A percentile compares a stretch with the other conserved stretches of the same genome.
Conservation (phyloP, 2,329 filamentous ascomycete species). For the Dactylella cylindrospora region DNA sequence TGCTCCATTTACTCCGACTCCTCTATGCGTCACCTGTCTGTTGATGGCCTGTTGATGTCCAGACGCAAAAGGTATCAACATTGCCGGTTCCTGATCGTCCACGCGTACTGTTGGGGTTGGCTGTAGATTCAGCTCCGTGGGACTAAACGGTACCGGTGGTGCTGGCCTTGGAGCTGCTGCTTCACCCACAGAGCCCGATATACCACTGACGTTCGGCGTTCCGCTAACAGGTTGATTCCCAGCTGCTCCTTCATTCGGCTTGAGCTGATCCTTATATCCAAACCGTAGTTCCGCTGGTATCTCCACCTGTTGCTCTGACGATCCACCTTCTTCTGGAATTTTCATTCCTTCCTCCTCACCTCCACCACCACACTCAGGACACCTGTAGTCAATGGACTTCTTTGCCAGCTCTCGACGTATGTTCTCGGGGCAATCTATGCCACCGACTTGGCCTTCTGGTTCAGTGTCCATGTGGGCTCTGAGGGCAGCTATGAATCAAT, state of each 20-base stretch:
- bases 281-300: slow-evolving; percentile 63
- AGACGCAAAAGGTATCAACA: slow-evolving; percentile 28
- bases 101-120: slow-evolving; percentile 6
- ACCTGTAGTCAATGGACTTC: slow-evolving; percentile 68
- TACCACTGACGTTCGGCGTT: slow-evolving; percentile 16
- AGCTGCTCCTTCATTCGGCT: slow-evolving; percentile 51
- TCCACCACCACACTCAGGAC: slow-evolving; percentile 63
- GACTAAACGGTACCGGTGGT: background rate
- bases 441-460: slow-evolving; percentile 82
- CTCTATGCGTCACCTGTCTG: background rate
- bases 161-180: background rate
- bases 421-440: slow-evolving; percentile 72
- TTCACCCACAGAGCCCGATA: background rate
- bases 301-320: slow-evolving; percentile 52
- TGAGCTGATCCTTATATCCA: slow-evolving; percentile 73
- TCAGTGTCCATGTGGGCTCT: slow-evolving; percentile 92
- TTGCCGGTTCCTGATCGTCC: slow-evolving; percentile 17
- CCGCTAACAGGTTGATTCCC: slow-evolving; percentile 27
- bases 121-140: background rate
- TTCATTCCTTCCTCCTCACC: slow-evolving; percentile 53
- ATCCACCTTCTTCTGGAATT: slow-evolving; percentile 53
- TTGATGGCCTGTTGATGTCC: slow-evolving; percentile 22
- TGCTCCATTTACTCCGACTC: too few species aligned
- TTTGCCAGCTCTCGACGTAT: slow-evolving; percentile 69
- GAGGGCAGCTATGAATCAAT: slow-evolving; percentile 59